phyloP scores from a whole-genome alignment of 2,329 filamentous ascomycete genomes.

The Periconia digitata region DNA sequence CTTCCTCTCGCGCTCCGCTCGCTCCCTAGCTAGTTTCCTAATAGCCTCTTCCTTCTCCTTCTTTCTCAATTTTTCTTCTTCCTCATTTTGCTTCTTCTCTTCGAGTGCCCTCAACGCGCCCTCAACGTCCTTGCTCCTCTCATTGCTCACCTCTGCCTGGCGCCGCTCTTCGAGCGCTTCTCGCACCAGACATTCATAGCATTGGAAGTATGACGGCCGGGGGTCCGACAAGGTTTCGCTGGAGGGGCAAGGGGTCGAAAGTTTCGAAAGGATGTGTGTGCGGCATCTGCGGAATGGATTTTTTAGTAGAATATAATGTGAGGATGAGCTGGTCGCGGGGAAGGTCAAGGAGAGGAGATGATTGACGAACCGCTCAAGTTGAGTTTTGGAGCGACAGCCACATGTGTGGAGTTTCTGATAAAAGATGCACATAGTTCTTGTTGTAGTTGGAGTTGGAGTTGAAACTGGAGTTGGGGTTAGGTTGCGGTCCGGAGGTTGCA shows the following conservation, averaged over 20 bases:
- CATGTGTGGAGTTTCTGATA: too few species aligned
- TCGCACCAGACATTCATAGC: slow-evolving; percentile 13
- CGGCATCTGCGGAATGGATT: too few species aligned
- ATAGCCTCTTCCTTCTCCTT: background rate
- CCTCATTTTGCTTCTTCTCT: background rate
- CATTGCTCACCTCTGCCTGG: background rate
- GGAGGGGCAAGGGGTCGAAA: background rate
- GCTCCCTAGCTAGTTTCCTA: background rate
- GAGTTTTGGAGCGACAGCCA: too few species aligned
- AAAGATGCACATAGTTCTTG: too few species aligned
- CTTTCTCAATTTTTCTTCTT: background rate
- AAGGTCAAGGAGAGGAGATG: too few species aligned
- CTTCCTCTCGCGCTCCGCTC: background rate
- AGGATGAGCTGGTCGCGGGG: too few species aligned
- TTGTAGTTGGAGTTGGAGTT: too few species aligned
- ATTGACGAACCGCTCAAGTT: too few species aligned
- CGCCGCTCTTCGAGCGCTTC: slow-evolving; percentile 2
- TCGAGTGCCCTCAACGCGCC: background rate
- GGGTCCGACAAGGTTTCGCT: background rate
- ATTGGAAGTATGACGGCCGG: slow-evolving; percentile 11
- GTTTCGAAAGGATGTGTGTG: background rate
- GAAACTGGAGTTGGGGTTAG: too few species aligned
- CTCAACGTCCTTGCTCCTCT: background rate
- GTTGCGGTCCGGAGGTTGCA: too few species aligned
- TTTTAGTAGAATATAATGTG: too few species aligned